Percentiles rank a stretch among this genome's conserved stretches.
Evolutionary conservation across 1,139 yeast genomes (phyloP).

Genomic region (Sugiyamaella xylanicola): DNA sequence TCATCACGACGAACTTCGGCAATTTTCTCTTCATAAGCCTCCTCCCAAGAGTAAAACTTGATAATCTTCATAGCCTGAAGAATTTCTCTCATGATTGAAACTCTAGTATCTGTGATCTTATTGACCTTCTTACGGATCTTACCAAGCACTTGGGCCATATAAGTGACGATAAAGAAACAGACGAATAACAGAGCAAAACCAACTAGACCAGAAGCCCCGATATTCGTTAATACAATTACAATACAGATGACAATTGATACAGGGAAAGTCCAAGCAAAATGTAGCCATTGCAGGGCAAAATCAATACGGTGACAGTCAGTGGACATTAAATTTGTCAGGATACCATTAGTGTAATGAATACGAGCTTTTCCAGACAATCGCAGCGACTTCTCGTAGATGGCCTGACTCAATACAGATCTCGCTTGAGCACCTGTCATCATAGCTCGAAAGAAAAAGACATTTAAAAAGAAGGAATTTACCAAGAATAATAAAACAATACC

Average conservation of each 20-base stretch:
- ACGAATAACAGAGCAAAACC: slow-evolving; percentile 55
- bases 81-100: slow-evolving; percentile 63
- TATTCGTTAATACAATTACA: slow-evolving; percentile 64
- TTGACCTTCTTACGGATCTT: slow-evolving; percentile 49
- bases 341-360: slow-evolving; percentile 63
- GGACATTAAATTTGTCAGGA: slow-evolving; percentile 71
- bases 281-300: slow-evolving; percentile 71
- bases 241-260: slow-evolving; percentile 64
- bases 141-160: slow-evolving; percentile 47
- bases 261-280: slow-evolving; percentile 64
- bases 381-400: slow-evolving; percentile 66
- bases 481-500: slow-evolving; percentile 54
- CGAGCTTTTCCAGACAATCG: slow-evolving; percentile 61
- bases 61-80: slow-evolving; percentile 66
- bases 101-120: slow-evolving; percentile 58
- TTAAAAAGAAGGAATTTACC: slow-evolving; percentile 54
- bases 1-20: slow-evolving; percentile 52
- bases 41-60: slow-evolving; percentile 78
- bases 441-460: slow-evolving; percentile 64
- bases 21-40: slow-evolving; percentile 54
- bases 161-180: slow-evolving; percentile 36
- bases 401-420: slow-evolving; percentile 66
- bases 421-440: slow-evolving; percentile 68
- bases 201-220: slow-evolving; percentile 73
- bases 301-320: slow-evolving; percentile 82